Base-by-base conservation (phyloP, 768 basidiomycete species). In the Boletus rubescentipes region DNA sequence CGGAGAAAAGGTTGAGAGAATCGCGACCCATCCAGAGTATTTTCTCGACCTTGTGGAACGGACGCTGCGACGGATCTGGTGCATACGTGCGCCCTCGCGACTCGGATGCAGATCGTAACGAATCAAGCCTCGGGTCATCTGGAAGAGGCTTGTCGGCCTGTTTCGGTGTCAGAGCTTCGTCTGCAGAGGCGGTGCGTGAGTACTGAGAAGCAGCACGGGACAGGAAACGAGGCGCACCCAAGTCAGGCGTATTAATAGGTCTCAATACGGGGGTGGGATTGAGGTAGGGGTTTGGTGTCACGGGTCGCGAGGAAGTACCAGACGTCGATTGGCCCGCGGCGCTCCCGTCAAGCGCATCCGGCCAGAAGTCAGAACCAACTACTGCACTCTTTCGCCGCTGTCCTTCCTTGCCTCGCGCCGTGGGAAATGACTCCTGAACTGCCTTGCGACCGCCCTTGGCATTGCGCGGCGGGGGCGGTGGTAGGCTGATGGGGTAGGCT, bases 381-480 rank as follows among this genome's bases (percentile, higher is more conserved):
- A 53, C 48, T 2, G 46, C 35, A 21, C 38, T 55, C 57, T 46
- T 60, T 49, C 36, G 40, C 23, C 61, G 55, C 41, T 55, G 59
- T 11, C 49, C 53, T 9, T 60, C 58, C 38, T 51, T 70, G 57
- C 40, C 36, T 42, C 65, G 65, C 26, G 32, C 30, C 15, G 54
- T 52, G 40, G 57, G 53, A 32, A 50, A 30, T 0, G 45, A 21
- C 31, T 68, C 57, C 32, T 63, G 49, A 6, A n/a, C 41, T 4
- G 38, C 15, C 52, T 56, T 71, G 29, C 58, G 65, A 10, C 20
- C 23, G 0, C n/a, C 30, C 26, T 54, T 61, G 43, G 30, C 35
- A 2, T 58, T 58, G 5, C 72, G 63, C 20, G 71, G 73, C 8
- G 74, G 74, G 23, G 73, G 74, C 20, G 63, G 71, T 0, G 74